These are phyloP conservation scores for Dactylella cylindrospora DNA, from an alignment of 2,329 filamentous ascomycete genomes.

Conservation along the genomic window DNA sequence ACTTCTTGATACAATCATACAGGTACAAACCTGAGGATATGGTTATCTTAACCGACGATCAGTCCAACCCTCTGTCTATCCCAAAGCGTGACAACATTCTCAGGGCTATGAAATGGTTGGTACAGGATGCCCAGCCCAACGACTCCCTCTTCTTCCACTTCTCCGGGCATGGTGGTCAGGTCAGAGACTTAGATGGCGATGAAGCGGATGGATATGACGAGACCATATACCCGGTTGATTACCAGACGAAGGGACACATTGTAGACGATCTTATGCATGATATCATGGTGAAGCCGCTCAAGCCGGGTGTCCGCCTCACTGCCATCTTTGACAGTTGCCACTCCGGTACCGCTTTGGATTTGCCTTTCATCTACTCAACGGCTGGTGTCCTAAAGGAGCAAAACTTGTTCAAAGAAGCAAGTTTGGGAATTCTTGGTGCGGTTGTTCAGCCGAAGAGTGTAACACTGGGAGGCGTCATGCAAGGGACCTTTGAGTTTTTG, in stretches of 20 bases:
- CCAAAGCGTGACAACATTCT: conserved; percentile 94
- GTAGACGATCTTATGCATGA: conserved; percentile 81
- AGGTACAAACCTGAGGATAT: conserved; percentile 94
- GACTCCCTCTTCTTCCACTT: conserved; percentile 98
- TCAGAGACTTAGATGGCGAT: conserved; percentile 74
- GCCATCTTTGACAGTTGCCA: conserved; percentile 69
- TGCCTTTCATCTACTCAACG: conserved; percentile 70
- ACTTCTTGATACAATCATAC: conserved; percentile 83
- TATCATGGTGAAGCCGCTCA: conserved; percentile 65
- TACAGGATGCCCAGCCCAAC: conserved; percentile 87
- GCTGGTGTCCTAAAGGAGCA: conserved; percentile 69
- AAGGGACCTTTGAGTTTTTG: conserved; percentile 37
- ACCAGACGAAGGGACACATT: conserved; percentile 75
- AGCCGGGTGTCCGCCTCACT: conserved; percentile 62
- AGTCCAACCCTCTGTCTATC: conserved; percentile 96
- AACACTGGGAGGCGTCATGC: conserved; percentile 41
- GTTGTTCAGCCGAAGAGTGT: conserved; percentile 19
- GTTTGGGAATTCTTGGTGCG: conserved; percentile 63
- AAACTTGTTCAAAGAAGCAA: conserved; percentile 68
- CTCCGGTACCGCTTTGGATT: conserved; percentile 66
- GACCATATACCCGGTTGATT: conserved; percentile 81
- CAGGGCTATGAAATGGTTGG: conserved; percentile 95
- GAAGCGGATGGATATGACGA: conserved; percentile 81
- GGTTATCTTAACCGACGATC: conserved; percentile 94
- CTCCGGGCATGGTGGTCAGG: conserved; percentile 76